Conservation (phyloP, 2,329 filamentous ascomycete genomes). For the Ceratocystis papillata region DNA sequence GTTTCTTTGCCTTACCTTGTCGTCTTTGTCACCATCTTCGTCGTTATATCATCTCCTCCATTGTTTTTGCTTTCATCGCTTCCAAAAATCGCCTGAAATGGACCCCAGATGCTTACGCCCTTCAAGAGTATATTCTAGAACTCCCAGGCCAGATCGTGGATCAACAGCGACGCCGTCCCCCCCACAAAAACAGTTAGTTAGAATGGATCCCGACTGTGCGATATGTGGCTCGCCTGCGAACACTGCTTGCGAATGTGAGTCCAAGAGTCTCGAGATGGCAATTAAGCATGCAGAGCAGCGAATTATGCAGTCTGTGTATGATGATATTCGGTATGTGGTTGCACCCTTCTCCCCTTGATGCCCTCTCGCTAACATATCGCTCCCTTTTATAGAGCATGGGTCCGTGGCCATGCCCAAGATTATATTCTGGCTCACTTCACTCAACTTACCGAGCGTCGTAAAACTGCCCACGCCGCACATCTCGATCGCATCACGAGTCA, state of each 20-base stretch:
- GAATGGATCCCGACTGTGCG: slow-evolving; percentile 60
- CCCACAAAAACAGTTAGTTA: slow-evolving; percentile 35
- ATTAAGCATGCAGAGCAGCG: slow-evolving; percentile 52
- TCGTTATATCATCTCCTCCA: slow-evolving; percentile 17
- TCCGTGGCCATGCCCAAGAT: slow-evolving; percentile 54
- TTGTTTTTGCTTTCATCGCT: too few species aligned
- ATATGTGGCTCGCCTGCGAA: slow-evolving; percentile 52
- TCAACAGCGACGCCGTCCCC: slow-evolving; percentile 23
- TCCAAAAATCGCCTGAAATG: slow-evolving; percentile 28
- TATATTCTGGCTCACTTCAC: slow-evolving; percentile 57
- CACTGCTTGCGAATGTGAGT: slow-evolving; percentile 53
- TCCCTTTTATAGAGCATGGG: slow-evolving; percentile 43
- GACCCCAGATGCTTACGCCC: slow-evolving; percentile 16
- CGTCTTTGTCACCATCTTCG: slow-evolving; percentile 19
- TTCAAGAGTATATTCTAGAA: slow-evolving; percentile 11
- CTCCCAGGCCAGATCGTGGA: slow-evolving; percentile 13
- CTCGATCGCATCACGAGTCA: slow-evolving; percentile 46
- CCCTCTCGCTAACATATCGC: slow-evolving; percentile 1
- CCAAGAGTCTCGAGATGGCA: slow-evolving; percentile 52
- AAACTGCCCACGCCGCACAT: slow-evolving; percentile 44
- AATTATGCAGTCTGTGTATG: slow-evolving; percentile 53
- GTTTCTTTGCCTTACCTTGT: background rate
- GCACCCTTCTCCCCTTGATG: background rate
- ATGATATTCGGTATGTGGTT: slow-evolving; percentile 48
- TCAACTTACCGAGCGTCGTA: slow-evolving; percentile 50